Percentiles rank a stretch among this genome's conserved stretches.
Conservation (phyloP, 805 yeast genomes). For the Sugiyamaella chiloensis region DNA sequence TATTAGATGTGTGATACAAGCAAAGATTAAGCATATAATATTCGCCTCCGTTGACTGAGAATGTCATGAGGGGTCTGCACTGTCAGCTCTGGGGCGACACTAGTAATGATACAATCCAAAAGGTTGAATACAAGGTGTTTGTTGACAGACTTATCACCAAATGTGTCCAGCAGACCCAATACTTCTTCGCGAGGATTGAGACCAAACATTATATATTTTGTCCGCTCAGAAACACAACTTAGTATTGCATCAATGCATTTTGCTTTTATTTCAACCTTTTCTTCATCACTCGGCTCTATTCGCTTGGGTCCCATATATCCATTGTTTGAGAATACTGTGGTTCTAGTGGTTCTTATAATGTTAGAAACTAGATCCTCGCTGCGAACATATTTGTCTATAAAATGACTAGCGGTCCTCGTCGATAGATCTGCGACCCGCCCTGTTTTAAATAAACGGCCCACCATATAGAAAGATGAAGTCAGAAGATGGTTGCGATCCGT, state of each 20-base stretch:
- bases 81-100: slow-evolving; percentile 30
- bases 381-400: slow-evolving; percentile 14
- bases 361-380: slow-evolving; percentile 21
- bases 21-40: too few species aligned
- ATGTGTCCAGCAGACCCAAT: slow-evolving; percentile 26
- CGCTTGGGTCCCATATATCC: slow-evolving; percentile 49
- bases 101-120: slow-evolving; percentile 28
- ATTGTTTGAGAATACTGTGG: slow-evolving; percentile 47
- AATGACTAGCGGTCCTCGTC: slow-evolving; percentile 14
- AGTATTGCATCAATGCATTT: slow-evolving; percentile 15
- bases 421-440: slow-evolving; percentile 20
- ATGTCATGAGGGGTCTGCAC: slow-evolving; percentile 27
- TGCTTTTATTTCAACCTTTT: slow-evolving; percentile 32
- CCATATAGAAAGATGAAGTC: slow-evolving; percentile 9
- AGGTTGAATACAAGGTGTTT: slow-evolving; percentile 30
- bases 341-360: slow-evolving; percentile 34
- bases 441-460: slow-evolving; percentile 13
- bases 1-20: background rate
- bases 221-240: slow-evolving; percentile 18
- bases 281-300: slow-evolving; percentile 40
- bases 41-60: slow-evolving; percentile 4
- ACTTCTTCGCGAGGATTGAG: slow-evolving; percentile 20
- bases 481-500: slow-evolving; percentile 18
- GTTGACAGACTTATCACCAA: slow-evolving; percentile 30
- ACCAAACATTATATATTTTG: slow-evolving; percentile 23